Evolutionary conservation across 805 yeast genomes (phyloP), one percentile per base, ranked within the genome.

Genomic region (Yamadazyma philogaea): DNA sequence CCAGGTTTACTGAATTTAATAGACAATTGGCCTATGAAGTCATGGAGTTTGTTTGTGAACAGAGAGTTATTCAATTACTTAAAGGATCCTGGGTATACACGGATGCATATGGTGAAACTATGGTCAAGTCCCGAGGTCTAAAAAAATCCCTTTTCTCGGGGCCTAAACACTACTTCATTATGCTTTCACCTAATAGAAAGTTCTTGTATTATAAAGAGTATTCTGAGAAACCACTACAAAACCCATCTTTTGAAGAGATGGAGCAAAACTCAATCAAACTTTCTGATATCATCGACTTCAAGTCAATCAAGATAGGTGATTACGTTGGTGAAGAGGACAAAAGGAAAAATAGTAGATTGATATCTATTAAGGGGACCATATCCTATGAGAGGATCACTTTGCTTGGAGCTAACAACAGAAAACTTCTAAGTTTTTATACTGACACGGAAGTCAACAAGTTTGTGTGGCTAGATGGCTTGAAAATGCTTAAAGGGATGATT

Each of bases 61-160:
- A 85, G 63, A 72, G 91, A 52, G 79, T 83, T 35, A 61, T 84
- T 44, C 82, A 80, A 55, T 63, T 87, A 37, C 79, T 87, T 20
- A 80, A 76, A 53, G 96, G 96, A 1, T 75, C 85, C 2, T 87
- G 95, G 95, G 90, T 84, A 11, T 83, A 71, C 55, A 74, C 82
- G 1, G 83, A 81, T 28, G 66, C 73, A 40, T 88, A 66, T 43
- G 74, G 73, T 1, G 71, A 68, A 39, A 44, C 42, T 15, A 46
- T 60, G 19, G 47, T 57, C 40, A 51, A 47, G 20, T 33, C 47
- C 33, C 14, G 20, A 10, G 7, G 24, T n/a, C 8, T 15, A 7
- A 37, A 19, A 36, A 47, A 41, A 21, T 39, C 41, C 12, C 30
- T 28, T 12, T 16, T 14, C 8, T 17, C 27, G 15, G 33, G 21